Base-by-base conservation (phyloP, 345 rosid species). In the Acer yangbiense region DNA sequence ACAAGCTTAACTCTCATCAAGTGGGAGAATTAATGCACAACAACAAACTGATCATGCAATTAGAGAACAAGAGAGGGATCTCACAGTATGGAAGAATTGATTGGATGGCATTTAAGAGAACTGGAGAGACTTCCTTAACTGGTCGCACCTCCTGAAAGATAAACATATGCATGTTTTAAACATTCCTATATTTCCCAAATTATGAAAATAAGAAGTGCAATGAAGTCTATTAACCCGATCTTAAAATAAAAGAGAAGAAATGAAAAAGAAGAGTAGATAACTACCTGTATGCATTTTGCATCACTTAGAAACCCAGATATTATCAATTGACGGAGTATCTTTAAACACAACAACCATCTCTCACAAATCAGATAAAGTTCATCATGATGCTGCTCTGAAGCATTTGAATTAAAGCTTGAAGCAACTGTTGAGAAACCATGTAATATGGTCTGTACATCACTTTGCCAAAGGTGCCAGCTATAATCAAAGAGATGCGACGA, bases 401-500 rank as follows among this genome's bases (percentile, higher is more conserved):
- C 76, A 86, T 85, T 88, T 72, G 91, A 73, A 80, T 82, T 86
- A 81, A 81, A 86, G 88, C 80, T 81, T 82, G 87, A 91, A 66
- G 82, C 69, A 79, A 91, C 86, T 35, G 90, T 74, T n/a, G 93
- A 86, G 81, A 96, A 91, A 65, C 97, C 94, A 71, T 76, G 88
- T 73, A 92, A 84, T 80, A 96, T 96, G 44, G 90, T 87, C 83
- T 92, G 96, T 79, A 90, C 89, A 88, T 96, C 98, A 79, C 88
- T 92, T 83, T 94, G 94, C 99, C 99, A 96, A 70, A 96, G 97
- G 85, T 81, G 91, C 97, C 98, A 96, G 86, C 97, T 78, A 80
- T 87, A 91, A 79, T 90, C 90, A 78, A 96, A 92, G 76, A 94
- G 84, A 79, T 89, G 97, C 68, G 94, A 90, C 27, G 98, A 87